Conservation (phyloP, 305 asterid species). For the Lippia alba region DNA sequence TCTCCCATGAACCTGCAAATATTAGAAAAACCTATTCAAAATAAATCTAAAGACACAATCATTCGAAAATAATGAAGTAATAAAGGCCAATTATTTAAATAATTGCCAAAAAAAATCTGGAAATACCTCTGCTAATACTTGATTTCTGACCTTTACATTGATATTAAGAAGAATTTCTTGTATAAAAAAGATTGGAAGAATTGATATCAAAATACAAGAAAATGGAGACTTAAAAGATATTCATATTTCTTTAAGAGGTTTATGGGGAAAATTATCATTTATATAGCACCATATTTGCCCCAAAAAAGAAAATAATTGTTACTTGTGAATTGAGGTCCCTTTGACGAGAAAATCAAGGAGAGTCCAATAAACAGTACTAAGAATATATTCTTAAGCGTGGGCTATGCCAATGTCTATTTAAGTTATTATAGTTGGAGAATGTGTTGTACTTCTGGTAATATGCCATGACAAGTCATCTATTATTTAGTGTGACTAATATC, state of each 20-base stretch:
- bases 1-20: background rate
- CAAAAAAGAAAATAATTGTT: background rate
- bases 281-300: constrained; percentile 1
- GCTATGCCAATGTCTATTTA: background rate
- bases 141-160: background rate
- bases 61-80: no score
- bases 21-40: background rate
- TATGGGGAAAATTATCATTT: constrained; percentile 17
- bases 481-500: background rate
- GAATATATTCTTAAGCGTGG: background rate
- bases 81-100: background rate
- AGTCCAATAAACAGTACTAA: constrained; percentile 31
- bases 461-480: background rate
- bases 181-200: constrained; percentile 3
- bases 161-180: background rate
- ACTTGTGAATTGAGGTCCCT: constrained; percentile 7
- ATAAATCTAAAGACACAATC: no score
- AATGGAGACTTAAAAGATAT: constrained; percentile 10
- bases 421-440: constrained; percentile 17
- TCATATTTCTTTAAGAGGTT: constrained; percentile 21
- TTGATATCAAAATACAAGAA: background rate
- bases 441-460: constrained; percentile 8
- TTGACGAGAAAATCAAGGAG: constrained; percentile 31
- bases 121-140: constrained; percentile 3
- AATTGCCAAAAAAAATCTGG: background rate